Percentiles rank a stretch among this genome's conserved stretches.
These are phyloP conservation scores for Lactarius tabidus DNA, from an alignment of 768 basidiomycete genomes.

Conservation along the genomic window DNA sequence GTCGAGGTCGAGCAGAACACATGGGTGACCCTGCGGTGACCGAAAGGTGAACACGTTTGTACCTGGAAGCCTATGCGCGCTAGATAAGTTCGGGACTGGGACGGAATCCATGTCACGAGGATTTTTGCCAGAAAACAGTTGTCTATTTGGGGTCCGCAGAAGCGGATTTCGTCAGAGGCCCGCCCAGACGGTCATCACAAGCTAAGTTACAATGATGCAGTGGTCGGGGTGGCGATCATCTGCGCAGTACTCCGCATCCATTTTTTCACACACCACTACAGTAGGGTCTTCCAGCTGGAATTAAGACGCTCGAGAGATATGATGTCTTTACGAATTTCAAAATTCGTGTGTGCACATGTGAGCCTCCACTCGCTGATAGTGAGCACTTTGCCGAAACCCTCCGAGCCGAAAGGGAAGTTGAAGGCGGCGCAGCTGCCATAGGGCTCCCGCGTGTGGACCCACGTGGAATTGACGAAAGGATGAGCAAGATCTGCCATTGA, in stretches of 20 bases:
- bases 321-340: not conserved
- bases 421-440: not conserved
- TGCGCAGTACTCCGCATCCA: no score
- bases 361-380: not conserved
- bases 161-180: no score
- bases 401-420: no score
- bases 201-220: no score
- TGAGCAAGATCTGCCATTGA: not conserved
- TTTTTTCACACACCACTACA: no score
- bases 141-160: no score
- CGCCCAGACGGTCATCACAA: no score
- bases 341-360: not conserved
- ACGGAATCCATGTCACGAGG: not conserved
- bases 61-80: constrained; percentile 6
- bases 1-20: not conserved
- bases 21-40: constrained; percentile 3
- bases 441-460: not conserved
- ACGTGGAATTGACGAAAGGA: not conserved
- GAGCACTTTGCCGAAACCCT: not conserved
- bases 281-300: not conserved
- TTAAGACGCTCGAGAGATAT: not conserved
- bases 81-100: not conserved
- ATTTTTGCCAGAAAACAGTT: no score
- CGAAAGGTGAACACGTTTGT: constrained; percentile 17
- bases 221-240: no score